Percentiles rank a stretch among this genome's conserved stretches.
These are phyloP conservation scores for Metschnikowia drakensbergensis DNA, from an alignment of 805 yeast genomes.

Conservation along the genomic window DNA sequence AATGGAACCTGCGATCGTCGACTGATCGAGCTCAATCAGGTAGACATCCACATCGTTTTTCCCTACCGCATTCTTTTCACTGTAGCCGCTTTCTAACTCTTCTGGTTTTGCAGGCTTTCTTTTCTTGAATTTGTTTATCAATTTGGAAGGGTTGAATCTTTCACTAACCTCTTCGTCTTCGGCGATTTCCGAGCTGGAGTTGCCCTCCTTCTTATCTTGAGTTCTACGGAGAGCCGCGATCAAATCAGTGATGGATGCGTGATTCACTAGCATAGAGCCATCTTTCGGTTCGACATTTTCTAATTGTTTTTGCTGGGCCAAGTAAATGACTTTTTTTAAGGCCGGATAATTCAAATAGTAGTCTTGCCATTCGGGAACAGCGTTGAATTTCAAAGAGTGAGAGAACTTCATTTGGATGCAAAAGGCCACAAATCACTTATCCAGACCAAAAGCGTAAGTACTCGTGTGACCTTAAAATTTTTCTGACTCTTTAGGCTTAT, in stretches of 20 bases:
- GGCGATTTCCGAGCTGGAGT: slow-evolving; percentile 2
- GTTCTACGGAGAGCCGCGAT: slow-evolving; percentile 17
- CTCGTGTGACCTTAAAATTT: slow-evolving; percentile 9
- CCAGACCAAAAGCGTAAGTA: background rate
- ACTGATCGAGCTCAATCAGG: slow-evolving; percentile 19
- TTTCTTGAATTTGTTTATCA: slow-evolving; percentile 19
- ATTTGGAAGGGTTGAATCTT: slow-evolving; percentile 16
- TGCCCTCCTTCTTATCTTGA: slow-evolving; percentile 9
- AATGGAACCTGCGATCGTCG: slow-evolving; percentile 17
- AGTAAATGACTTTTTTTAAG: slow-evolving; percentile 54
- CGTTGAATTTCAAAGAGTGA: slow-evolving; percentile 47
- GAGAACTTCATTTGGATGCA: slow-evolving; percentile 42
- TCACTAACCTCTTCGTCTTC: slow-evolving; percentile 9
- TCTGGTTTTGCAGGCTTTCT: slow-evolving; percentile 8
- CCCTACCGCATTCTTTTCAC: slow-evolving; percentile 1
- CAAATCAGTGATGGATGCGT: slow-evolving; percentile 28
- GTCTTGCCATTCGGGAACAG: slow-evolving; percentile 55
- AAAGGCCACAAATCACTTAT: background rate
- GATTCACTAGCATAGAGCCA: slow-evolving; percentile 20
- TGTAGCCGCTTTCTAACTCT: slow-evolving; percentile 6
- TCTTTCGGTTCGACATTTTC: slow-evolving; percentile 23
- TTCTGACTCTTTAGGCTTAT: background rate
- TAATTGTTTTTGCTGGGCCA: slow-evolving; percentile 43
- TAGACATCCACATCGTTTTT: slow-evolving; percentile 9
- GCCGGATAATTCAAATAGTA: slow-evolving; percentile 43